phyloP scores from a whole-genome alignment of 208 protist species.

The Trypanosoma vivax region DNA sequence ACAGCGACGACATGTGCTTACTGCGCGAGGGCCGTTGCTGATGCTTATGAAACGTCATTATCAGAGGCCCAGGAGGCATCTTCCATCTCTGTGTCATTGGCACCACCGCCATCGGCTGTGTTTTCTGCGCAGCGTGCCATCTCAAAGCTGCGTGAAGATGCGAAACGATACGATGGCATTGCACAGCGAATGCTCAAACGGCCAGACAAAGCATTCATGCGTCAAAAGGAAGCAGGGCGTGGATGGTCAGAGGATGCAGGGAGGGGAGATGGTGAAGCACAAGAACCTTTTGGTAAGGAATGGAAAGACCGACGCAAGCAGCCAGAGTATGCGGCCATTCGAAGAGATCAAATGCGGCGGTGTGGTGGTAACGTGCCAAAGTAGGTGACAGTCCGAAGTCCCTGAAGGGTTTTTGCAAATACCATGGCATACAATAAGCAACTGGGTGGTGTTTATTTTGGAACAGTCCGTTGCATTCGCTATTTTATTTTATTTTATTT shows the following conservation, averaged over 20 bases:
- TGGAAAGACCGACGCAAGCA: constrained; percentile 55
- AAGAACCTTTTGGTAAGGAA: constrained; percentile 25
- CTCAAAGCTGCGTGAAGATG: constrained; percentile 59
- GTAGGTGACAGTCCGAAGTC: no score
- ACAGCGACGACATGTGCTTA: constrained; percentile 55
- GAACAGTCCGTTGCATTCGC: no score
- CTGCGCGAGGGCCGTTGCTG: constrained; percentile 39
- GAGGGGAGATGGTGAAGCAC: constrained; percentile 48
- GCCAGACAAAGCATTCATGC: constrained; percentile 73
- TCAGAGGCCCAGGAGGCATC: constrained; percentile 20
- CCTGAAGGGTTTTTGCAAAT: no score
- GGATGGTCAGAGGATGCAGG: constrained; percentile 36
- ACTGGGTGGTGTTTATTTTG: no score
- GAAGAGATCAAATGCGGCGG: constrained; percentile 36
- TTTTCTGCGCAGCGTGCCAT: constrained; percentile 56
- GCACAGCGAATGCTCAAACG: constrained; percentile 51
- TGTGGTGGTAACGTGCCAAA: constrained; percentile 23
- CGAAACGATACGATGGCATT: constrained; percentile 58
- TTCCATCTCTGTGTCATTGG: constrained; percentile 27
- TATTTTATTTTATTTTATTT: no score
- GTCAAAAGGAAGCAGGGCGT: constrained; percentile 13
- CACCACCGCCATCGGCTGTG: constrained; percentile 41
- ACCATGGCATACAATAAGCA: no score
- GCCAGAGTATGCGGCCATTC: constrained; percentile 61
- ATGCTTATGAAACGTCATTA: constrained; percentile 54